Evolutionary conservation across 208 protist genomes (phyloP), one percentile per base, ranked within the genome.

Genomic region (Trypanosoma brucei): DNA sequence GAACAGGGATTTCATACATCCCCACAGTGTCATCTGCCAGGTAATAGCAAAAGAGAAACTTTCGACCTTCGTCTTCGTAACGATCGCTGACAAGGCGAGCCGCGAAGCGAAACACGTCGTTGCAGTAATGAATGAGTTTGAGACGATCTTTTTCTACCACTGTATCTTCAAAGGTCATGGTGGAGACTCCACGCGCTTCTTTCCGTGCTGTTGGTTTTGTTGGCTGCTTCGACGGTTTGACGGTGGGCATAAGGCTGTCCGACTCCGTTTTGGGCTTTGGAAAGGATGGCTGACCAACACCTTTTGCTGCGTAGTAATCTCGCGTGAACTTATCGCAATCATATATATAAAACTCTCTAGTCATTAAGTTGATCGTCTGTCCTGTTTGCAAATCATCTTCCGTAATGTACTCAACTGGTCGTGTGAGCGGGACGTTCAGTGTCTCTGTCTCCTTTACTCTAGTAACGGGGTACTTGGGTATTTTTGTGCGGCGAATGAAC

Each of bases 21-120:
- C 88, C 86, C 13, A 98, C 82, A 37, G 97, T 97, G 72, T 98
- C 95, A 67, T 99, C 97, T 9, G 90, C 85, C 2, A 98, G 87
- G 72, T 97, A 98, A 76, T 94, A 97, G 68, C 86, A 86, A 31
- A 97, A 61, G 39, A 97, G 72, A 63, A 97, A 97, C 22, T 54
- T 46, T 42, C 94, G 69, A 31, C 78, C 84, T 34, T 67, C 71
- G 73, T 97, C 89, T n/a, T 69, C 63, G 7, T 68, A 59, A 31
- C 55, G 61, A 7, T 78, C 78, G 7, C 88, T 70, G 49, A 74
- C 79, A 59, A 92, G 55, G 39, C 75, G 69, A 35, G 86, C 93
- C 11, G 74, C 65, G 72, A 98, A 98, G 58, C 92, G 93, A 34
- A 98, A 89, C 36, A 92, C 81, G 69, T 97, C 89, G 39, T 95